Conservation (phyloP, 148 eudicot species). For the Heliosperma pusillum region DNA sequence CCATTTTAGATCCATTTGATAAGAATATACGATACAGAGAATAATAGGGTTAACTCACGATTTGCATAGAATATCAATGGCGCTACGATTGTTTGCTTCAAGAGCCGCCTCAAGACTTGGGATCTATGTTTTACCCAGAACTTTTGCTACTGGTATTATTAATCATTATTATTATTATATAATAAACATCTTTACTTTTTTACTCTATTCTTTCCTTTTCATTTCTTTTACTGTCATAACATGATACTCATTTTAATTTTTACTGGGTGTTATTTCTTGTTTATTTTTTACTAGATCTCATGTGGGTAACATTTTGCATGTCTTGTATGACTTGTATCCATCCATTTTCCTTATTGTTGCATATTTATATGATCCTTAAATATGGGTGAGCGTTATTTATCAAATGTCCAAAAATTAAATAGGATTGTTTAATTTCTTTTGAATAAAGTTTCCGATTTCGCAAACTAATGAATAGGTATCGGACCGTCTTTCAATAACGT, state of each 20-base stretch:
- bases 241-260: too few relatives aligned
- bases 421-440: neutral
- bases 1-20: too few relatives aligned
- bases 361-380: neutral
- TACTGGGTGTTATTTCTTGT: too few relatives aligned
- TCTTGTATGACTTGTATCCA: too few relatives aligned
- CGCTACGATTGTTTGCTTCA: conserved; percentile 58
- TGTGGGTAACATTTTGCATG: conserved; percentile 5
- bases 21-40: too few relatives aligned
- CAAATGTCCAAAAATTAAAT: too few relatives aligned
- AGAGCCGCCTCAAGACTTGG: conserved; percentile 54
- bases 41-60: neutral
- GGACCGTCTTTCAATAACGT: too few relatives aligned
- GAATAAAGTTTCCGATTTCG: neutral
- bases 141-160: conserved; percentile 56
- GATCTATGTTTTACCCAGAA: conserved; percentile 49
- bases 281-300: too few relatives aligned
- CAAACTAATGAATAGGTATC: too few relatives aligned
- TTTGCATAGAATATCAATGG: conserved; percentile 31
- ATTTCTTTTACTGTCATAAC: neutral
- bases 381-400: too few relatives aligned
- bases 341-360: too few relatives aligned
- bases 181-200: neutral
- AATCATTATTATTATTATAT: too few relatives aligned
- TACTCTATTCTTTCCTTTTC: neutral